Evolutionary conservation across 768 basidiomycete genomes (phyloP), one percentile per base, ranked within the genome.

Genomic region (Leccinellum albellum): DNA sequence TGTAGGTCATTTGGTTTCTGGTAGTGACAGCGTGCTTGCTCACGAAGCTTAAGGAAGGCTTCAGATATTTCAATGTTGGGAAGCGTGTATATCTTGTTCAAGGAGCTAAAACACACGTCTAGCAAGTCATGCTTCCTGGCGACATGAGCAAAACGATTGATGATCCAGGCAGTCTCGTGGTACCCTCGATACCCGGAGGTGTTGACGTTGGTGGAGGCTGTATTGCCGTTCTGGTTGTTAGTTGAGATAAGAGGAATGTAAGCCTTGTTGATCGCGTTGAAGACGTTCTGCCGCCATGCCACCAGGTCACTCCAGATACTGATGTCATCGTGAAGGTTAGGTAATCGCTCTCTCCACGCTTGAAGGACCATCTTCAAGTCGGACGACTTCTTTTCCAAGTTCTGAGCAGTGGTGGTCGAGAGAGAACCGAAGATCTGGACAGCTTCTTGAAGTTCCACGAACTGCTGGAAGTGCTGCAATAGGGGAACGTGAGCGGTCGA

Each of bases 41-140:
- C 97, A 49, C 97, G 87, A 29, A 99, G 84, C 73, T 99, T 99
- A 56, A 99, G 79, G 79, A 99, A 99, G 1, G 97, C 97, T 70
- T 99, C 97, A 3, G 97, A 96, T 59, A 99, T 99, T 75, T 99
- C 97, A 73, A 99, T 99, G 70, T 99, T 99, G 21, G 97, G 97
- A 20, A 99, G 79, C 0, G 94, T 95, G 73, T 99, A 99, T 62
- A 99, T 99, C 75, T 94, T 98, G 72, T 89, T 94, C 66, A 99
- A 79, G 2, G 91, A 90, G 6, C 82, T 91, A 75, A 92, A 93
- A 77, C 97, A 98, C 40, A 97, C 97, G 49, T 99, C 97, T 46
- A 95, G 80, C 7, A 99, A 81, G 59, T 95, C 91, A 67, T 99
- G 97, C 74, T 98, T 96, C 56, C 97, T 83, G 21, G 97, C 97